Base-by-base conservation (phyloP, 2,329 filamentous ascomycete species). In the Penicillium sp. region DNA sequence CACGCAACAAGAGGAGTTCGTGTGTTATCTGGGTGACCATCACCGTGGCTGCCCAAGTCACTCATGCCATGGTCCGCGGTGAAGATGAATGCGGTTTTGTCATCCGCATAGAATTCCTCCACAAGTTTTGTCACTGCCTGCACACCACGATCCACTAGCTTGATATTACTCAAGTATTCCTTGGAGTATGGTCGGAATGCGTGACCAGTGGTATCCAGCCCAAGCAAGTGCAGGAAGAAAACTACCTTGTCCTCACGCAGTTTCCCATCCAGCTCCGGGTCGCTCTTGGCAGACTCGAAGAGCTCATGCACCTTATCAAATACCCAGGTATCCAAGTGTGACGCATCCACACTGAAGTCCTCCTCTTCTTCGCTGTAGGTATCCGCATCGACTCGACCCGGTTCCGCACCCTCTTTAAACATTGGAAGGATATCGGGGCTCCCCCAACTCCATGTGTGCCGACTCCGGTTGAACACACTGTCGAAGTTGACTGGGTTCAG, bases 1-100 rank as follows among this genome's bases (percentile, higher is more conserved):
- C 95, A 99, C 3, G 84, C 87, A 64, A 99, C 90, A 31, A 99
- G 79, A 1, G 95, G 95, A 0, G 95, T 99, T 50, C 95, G 86
- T 3, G 95, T 99, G 68, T 98, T 99, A 73, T 99, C 90, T 0
- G 95, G 95, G 75, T 99, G 93, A 8, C 95, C 95, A 73, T 99
- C 95, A 37, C 96, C 96, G 73, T 99, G 96, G 66, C 93, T 98
- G n/a, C 96, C 95, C 88, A 90, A 97, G 75, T 99, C 95, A 70
- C 91, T 98, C 95, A 99, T 99, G 19, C 95, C 95, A 73, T 99
- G 95, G 70, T 99, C 95, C 8, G 95, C 95, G 1, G 96, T 99
- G 71, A 99, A 99, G 16, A 99, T 86, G 72, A 93, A 99, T 0
- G 96, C 91, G 0, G 95, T 98, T 73, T 95, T 88, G 62, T 86